phyloP scores from a whole-genome alignment of 2,329 filamentous ascomycete genomes.

The Aspergillus niger region DNA sequence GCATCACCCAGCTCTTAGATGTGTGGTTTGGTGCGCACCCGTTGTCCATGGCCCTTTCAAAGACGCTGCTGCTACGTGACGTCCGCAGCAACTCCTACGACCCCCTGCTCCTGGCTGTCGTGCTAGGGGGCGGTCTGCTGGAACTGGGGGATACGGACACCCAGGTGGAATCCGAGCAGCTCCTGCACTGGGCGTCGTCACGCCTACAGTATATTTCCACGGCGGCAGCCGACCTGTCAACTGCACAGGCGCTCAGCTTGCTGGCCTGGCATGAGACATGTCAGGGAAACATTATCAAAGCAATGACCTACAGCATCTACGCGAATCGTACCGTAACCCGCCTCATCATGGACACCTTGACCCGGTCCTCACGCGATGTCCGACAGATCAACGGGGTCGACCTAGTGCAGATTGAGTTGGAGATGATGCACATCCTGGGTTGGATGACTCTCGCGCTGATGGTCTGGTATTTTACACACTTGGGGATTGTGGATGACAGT shows the following conservation, averaged over 20 bases:
- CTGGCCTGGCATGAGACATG: slow-evolving; percentile 1
- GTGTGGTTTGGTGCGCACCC: background rate
- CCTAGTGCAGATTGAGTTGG: background rate
- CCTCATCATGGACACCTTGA: background rate
- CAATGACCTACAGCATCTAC: background rate
- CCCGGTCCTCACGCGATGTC: background rate
- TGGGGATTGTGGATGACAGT: background rate
- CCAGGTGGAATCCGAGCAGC: background rate
- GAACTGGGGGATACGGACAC: background rate
- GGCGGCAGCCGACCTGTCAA: background rate
- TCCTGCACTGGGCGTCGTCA: background rate
- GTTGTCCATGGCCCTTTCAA: background rate
- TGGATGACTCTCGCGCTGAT: background rate
- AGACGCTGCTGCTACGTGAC: background rate
- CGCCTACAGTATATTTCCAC: background rate
- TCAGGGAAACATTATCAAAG: background rate
- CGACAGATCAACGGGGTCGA: background rate
- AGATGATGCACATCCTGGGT: background rate
- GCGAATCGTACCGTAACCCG: background rate
- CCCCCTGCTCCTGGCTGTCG: background rate
- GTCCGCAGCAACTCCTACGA: background rate
- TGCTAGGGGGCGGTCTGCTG: background rate
- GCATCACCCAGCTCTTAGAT: background rate
- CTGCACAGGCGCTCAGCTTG: background rate
- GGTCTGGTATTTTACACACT: background rate